A percentile compares a stretch with the other conserved stretches of the same genome.
These are phyloP conservation scores for Phyllosticta citrichinensis DNA, from an alignment of 2,329 filamentous ascomycete genomes.

Conservation along the genomic window DNA sequence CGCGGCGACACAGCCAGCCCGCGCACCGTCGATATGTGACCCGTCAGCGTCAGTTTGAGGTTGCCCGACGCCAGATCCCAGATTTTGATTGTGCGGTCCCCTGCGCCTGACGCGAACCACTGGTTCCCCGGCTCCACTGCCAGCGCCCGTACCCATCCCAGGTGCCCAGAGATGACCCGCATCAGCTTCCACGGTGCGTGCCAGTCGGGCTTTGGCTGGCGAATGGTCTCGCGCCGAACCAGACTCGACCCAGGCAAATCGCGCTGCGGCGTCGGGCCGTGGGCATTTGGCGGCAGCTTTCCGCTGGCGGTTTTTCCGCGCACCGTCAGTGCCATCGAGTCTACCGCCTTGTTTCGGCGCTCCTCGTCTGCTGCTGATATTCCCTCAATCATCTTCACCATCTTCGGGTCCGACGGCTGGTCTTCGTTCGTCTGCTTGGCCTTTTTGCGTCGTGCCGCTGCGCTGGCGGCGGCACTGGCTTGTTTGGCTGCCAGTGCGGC, in stretches of 20 bases:
- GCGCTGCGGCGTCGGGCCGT: slow-evolving; percentile 42
- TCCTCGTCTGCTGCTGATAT: slow-evolving; percentile 41
- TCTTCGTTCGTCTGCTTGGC: slow-evolving; percentile 41
- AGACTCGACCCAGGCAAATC: slow-evolving; percentile 46
- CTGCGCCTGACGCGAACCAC: slow-evolving; percentile 94
- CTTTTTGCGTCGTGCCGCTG: slow-evolving; percentile 55
- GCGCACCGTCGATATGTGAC: slow-evolving; percentile 87
- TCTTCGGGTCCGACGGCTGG: slow-evolving; percentile 42
- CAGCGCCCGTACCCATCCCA: slow-evolving; percentile 86
- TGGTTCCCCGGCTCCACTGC: slow-evolving; percentile 93
- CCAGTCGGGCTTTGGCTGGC: slow-evolving; percentile 78
- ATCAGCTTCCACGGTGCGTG: slow-evolving; percentile 98
- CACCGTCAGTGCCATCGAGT: slow-evolving; percentile 49
- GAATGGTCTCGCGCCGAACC: slow-evolving; percentile 53
- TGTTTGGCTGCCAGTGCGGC: slow-evolving; percentile 70
- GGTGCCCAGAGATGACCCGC: slow-evolving; percentile 90
- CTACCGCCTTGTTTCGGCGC: slow-evolving; percentile 26
- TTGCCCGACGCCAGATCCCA: slow-evolving; percentile 89
- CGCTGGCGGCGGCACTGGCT: slow-evolving; percentile 47
- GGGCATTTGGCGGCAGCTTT: slow-evolving; percentile 43
- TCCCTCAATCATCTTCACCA: slow-evolving; percentile 58
- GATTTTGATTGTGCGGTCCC: slow-evolving; percentile 95
- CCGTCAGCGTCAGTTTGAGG: slow-evolving; percentile 78
- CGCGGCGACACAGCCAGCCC: slow-evolving; percentile 85
- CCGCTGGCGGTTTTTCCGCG: slow-evolving; percentile 33